Evolutionary conservation across 441 rosid genomes (phyloP), one percentile per base, ranked within the genome.

Genomic region (Populus hybrid): DNA sequence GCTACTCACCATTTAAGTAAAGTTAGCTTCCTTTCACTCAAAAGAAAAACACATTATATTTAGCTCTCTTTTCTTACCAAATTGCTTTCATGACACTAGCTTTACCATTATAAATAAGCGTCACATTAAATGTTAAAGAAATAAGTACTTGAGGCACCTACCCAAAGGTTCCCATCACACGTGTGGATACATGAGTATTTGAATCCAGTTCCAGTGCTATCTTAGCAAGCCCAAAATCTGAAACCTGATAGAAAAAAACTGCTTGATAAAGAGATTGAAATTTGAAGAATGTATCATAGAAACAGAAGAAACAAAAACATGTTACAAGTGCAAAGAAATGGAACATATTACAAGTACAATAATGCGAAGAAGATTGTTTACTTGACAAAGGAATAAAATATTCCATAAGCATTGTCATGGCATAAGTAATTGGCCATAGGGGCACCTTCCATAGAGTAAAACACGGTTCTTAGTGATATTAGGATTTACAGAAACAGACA

Each of bases 141-240:
- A 42, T 26, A 75, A 71, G 21, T n/a, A 59, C 21, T 67, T n/a
- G 70, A 14, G 28, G 53, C 71, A 83, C 90, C 57, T 80, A 91
- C 98, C 98, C 98, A 73, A 93, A 95, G 40, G 98, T 95, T 75
- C 98, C 98, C 97, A 95, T 93, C 34, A 95, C 98, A 34, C 98
- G 98, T 21, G 98, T 95, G 10, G 97, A 83, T 69, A 95, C 88
- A 34, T 95, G 98, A 8, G 98, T 95, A 84, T 91, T 86, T 74
- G 94, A 80, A 85, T 92, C 98, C 87, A 92, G 84, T 75, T 91
- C 97, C 77, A 86, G 83, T 0, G 94, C 97, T 84, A 95, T 83
- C 82, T 93, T 95, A 2, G 98, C 98, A 40, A 95, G 94, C 67
- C 98, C 98, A 82, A 95, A 95, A 84, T 95, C 98, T n/a, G 98